Conservation (phyloP, 2,329 filamentous ascomycete species). For the Alternaria consortialis region DNA sequence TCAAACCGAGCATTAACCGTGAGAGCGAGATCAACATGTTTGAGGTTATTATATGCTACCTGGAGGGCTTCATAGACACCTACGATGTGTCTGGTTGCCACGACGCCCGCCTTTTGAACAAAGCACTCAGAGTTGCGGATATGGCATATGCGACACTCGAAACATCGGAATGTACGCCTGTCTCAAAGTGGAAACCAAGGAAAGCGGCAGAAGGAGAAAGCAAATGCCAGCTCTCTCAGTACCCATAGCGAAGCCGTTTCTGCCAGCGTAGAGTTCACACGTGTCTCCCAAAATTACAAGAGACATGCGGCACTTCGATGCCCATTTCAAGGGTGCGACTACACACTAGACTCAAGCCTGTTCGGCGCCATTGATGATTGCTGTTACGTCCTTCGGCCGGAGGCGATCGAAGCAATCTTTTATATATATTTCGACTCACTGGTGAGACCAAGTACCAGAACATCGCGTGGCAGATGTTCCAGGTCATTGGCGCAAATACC, state of each 20-base stretch:
- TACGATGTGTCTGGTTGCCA: constrained; percentile 79
- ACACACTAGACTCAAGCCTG: too few species aligned
- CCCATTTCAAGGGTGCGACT: constrained; percentile 46
- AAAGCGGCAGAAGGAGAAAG: constrained; percentile 44
- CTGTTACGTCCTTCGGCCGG: too few species aligned
- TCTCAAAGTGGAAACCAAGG: constrained; percentile 55
- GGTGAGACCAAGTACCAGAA: constrained; percentile 59
- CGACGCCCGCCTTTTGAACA: constrained; percentile 75
- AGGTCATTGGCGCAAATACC: constrained; percentile 53
- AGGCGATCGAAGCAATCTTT: too few species aligned
- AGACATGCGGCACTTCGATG: constrained; percentile 57
- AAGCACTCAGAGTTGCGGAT: constrained; percentile 80
- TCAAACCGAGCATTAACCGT: constrained; percentile 48
- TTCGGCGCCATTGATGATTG: too few species aligned
- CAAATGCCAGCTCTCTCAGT: constrained; percentile 52
- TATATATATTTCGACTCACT: constrained; percentile 66
- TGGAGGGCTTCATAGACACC: constrained; percentile 84
- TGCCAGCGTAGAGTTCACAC: constrained; percentile 57
- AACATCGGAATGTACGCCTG: constrained; percentile 91
- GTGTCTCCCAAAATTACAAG: constrained; percentile 56
- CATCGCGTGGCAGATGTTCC: constrained; percentile 60
- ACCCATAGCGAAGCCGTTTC: constrained; percentile 58
- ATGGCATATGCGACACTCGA: constrained; percentile 84
- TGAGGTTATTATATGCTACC: constrained; percentile 73
- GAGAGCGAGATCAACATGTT: constrained; percentile 57